Percentiles rank a stretch among this genome's conserved stretches.
phyloP scores from a whole-genome alignment of 2,329 filamentous ascomycete genomes.

The Stachybotrys chlorohalonatus region DNA sequence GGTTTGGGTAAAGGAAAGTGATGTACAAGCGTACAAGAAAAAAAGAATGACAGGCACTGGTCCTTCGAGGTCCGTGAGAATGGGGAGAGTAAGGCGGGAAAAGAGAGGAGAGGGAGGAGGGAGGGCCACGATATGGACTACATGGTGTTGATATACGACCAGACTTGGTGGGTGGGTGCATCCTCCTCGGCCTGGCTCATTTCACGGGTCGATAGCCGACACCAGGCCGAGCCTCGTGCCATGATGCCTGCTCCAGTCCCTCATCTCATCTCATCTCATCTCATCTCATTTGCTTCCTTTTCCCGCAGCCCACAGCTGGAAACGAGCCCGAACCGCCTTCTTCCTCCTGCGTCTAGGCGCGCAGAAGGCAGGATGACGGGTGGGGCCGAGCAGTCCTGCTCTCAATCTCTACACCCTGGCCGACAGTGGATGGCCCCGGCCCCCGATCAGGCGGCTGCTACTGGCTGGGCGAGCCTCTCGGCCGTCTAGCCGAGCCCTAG shows the following conservation, averaged over 20 bases:
- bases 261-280: background rate
- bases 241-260: background rate
- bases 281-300: background rate
- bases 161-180: background rate
- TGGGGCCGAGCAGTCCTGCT: background rate
- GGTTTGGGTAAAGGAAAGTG: background rate
- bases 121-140: background rate
- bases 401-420: background rate
- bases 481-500: slow-evolving; percentile 1
- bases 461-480: background rate
- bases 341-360: slow-evolving; percentile 1
- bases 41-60: slow-evolving; percentile 19
- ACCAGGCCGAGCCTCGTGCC: background rate
- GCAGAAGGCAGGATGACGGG: background rate
- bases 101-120: background rate
- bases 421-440: background rate
- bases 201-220: background rate
- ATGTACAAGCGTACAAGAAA: slow-evolving; percentile 17
- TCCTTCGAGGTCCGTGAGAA: slow-evolving; percentile 18
- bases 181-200: background rate
- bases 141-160: slow-evolving; percentile 13
- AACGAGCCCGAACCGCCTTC: background rate
- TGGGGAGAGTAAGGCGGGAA: slow-evolving; percentile 11
- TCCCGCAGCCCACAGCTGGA: background rate
- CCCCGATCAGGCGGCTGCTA: background rate